Conservation (phyloP, 2,329 filamentous ascomycete genomes). For the Triangularia verruculosa region DNA sequence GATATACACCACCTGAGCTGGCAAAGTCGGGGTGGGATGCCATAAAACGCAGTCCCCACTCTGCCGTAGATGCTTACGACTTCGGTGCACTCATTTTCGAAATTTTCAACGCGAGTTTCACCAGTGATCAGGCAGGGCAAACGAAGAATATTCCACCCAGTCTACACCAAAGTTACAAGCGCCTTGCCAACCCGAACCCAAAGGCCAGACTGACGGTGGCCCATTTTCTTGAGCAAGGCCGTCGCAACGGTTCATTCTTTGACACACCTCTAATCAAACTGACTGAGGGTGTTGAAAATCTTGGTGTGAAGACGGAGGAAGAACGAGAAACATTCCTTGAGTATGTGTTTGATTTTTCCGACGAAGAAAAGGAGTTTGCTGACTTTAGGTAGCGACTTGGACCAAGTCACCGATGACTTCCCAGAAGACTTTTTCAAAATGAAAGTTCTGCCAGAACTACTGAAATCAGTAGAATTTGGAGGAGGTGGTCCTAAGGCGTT, state of each 20-base stretch:
- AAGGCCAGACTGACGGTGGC: constrained; percentile 81
- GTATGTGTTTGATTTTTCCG: constrained; percentile 37
- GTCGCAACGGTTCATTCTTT: constrained; percentile 79
- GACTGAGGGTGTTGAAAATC: constrained; percentile 86
- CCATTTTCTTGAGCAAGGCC: constrained; percentile 87
- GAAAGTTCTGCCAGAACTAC: constrained; percentile 88
- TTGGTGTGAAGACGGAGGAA: constrained; percentile 80
- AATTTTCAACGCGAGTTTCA: constrained; percentile 84
- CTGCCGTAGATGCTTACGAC: constrained; percentile 83
- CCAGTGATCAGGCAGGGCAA: constrained; percentile 74
- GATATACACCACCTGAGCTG: constrained; percentile 86
- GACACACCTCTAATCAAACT: constrained; percentile 89
- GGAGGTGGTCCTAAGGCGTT: constrained; percentile 93
- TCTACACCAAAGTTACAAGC: constrained; percentile 90
- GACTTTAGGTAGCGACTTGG: constrained; percentile 61
- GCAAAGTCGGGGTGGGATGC: constrained; percentile 85
- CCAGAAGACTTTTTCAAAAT: constrained; percentile 98
- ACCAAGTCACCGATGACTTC: constrained; percentile 86
- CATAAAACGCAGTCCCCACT: constrained; percentile 77
- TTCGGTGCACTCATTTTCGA: constrained; percentile 84
- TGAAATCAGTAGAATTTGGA: constrained; percentile 99
- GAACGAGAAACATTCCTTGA: constrained; percentile 84
- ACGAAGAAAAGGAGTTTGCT: constrained; percentile 23
- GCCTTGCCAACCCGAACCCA: constrained; percentile 82
- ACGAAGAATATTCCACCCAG: constrained; percentile 80